Evolutionary conservation across 306 rosid genomes (phyloP), one percentile per base, ranked within the genome.

Genomic region (Rosa lucieae): DNA sequence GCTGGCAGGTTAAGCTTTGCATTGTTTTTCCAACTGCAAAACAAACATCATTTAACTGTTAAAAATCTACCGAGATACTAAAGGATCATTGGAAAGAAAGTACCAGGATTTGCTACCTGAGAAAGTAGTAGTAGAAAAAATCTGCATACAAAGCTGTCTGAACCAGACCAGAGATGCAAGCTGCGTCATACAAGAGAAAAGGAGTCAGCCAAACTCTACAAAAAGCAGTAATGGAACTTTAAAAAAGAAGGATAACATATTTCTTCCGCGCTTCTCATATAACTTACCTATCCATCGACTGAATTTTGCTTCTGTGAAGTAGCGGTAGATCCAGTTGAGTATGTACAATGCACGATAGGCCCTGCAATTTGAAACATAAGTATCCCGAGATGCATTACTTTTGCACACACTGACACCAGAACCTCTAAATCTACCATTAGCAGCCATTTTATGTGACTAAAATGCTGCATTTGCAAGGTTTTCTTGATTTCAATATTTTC

Each of bases 271-370:
- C 40, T 70, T 75, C 58, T 18, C 26, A 10, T 67, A 46, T 77
- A 44, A 53, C 76, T 80, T 90, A 95, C 99, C 90, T 71, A 95
- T 91, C 99, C 98, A 89, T 82, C 97, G 83, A 58, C 77, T 82
- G 81, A 93, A 93, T 23, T 75, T 90, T 3, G 83, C 74, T 79
- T 95, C 98, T 0, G 94, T 93, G 85, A 95, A 26, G 79, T 95
- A 90, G 82, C 99, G 99, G 82, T 95, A 95, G 80, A 95, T 95
- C 99, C 99, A 95, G 81, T 95, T 95, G 71, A 95, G 90, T 73
- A 95, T 93, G 92, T 95, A 95, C 75, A 95, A 85, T 55, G 89
- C 98, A 69, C 98, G 99, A 73, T 95, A 95, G 26, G 97, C 99
- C 81, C 98, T 95, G 91, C 88, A 87, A 58, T 83, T 80, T 20